A percentile compares a stretch with the other conserved stretches of the same genome.
phyloP scores from a whole-genome alignment of 148 eudicot genomes.

The Rhododendron simsii region DNA sequence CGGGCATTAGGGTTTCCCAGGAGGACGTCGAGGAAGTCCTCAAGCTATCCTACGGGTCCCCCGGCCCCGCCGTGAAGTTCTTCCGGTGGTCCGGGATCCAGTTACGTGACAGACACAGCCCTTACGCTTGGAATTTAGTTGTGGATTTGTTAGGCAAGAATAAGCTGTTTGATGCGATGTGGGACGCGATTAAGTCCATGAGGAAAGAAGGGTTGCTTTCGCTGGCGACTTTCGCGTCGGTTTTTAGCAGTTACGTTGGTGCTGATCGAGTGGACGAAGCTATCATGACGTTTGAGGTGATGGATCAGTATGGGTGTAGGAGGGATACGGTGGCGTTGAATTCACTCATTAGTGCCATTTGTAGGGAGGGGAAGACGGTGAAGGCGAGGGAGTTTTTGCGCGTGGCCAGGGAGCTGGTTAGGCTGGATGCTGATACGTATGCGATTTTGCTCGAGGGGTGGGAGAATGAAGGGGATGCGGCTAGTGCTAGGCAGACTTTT shows the following conservation, averaged over 20 bases:
- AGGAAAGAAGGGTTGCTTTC: constrained; percentile 50
- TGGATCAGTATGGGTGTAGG: constrained; percentile 57
- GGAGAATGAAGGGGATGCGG: constrained; percentile 60
- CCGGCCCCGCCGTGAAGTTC: constrained; percentile 61
- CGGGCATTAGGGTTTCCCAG: constrained; percentile 31
- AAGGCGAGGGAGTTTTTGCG: constrained; percentile 36
- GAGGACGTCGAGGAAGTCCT: constrained; percentile 67
- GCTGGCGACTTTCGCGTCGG: constrained; percentile 64
- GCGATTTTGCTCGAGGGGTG: constrained; percentile 83
- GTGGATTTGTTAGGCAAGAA: constrained; percentile 82
- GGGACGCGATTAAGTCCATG: constrained; percentile 88
- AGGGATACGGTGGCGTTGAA: constrained; percentile 61
- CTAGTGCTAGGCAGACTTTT: constrained; percentile 47
- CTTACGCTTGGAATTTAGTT: constrained; percentile 67
- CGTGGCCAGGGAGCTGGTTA: constrained; percentile 34
- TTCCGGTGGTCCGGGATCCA: constrained; percentile 69
- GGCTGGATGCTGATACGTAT: constrained; percentile 57
- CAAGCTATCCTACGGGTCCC: constrained; percentile 45
- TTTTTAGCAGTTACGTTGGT: constrained; percentile 63
- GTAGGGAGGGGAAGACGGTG: constrained; percentile 47
- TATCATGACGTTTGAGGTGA: constrained; percentile 48
- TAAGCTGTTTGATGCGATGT: constrained; percentile 72
- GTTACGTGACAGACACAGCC: constrained; percentile 40
- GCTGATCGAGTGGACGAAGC: constrained; percentile 52
- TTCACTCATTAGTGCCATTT: constrained; percentile 64